Evolutionary conservation across 768 basidiomycete species (phyloP), one percentile per base, ranked within the genome.

Genomic region (Paxillus involutus): DNA sequence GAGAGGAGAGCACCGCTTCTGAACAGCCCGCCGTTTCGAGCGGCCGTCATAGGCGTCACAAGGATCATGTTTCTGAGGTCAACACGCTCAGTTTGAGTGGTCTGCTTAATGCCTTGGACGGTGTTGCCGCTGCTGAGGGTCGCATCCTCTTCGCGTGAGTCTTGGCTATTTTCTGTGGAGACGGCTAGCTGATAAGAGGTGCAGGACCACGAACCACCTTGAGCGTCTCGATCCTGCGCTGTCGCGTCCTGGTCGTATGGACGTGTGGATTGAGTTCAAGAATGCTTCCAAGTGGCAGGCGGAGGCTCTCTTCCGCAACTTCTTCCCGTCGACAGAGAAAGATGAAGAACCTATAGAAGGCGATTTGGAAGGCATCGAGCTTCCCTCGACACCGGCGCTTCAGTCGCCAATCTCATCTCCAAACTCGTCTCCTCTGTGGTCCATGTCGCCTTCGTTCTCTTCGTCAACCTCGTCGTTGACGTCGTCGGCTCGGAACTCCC

Each of bases 221-320:
- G 91, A 94, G 62, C 83, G 88, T 33, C 80, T 96, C 1, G 94
- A 96, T 61, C 90, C 92, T 4, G 94, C 94, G 0, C 82, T 96
- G 11, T 89, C 86, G n/a, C 86, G 94, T 49, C 91, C 94, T 6
- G 94, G 94, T 16, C 87, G 89, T 29, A 90, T 91, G 88, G 94
- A 95, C 63, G 89, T 96, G 8, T 91, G 90, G 85, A 80, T 95
- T 44, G 89, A 93, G 69, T 95, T 95, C 77, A 89, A 86, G 76
- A 86, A 89, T 57, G 88, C 93, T 33, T 87, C 84, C 56, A 86
- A 85, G 59, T 86, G 85, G 82, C 91, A 94, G 66, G 90, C 90
- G 1, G 89, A 93, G 69, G 84, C 83, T 19, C 78, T 94, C 40
- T 94, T 92, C 83, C 82, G 87, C 56, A 93, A 93, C 72, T 94